A percentile compares a stretch with the other conserved stretches of the same genome.
Conservation (phyloP, 2,329 filamentous ascomycete genomes). For the Raffaelea albimanens region DNA sequence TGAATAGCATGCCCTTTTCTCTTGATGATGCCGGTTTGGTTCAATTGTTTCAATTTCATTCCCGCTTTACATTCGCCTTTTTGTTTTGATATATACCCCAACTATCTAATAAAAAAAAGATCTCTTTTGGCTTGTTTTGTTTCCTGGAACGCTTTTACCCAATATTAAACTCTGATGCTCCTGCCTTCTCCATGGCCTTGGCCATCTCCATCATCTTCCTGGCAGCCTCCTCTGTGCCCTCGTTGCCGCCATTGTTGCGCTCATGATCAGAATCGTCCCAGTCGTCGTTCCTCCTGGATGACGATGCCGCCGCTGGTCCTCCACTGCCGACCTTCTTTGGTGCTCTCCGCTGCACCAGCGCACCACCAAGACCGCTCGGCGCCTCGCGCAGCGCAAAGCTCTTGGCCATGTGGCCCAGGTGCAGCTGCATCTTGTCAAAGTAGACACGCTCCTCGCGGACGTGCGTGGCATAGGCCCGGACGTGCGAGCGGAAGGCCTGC, state of each 20-base stretch:
- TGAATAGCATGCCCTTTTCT: too few species aligned
- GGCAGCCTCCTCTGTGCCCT: constrained; percentile 46
- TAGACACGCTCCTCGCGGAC: constrained; percentile 60
- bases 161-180: constrained; percentile 16
- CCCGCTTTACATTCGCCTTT: too few species aligned
- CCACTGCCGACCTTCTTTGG: constrained; percentile 20
- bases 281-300: constrained; percentile 13
- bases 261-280: constrained; percentile 30
- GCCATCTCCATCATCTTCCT: constrained; percentile 37
- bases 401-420: constrained; percentile 89
- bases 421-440: constrained; percentile 86
- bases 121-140: too few species aligned
- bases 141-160: too few species aligned
- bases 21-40: too few species aligned
- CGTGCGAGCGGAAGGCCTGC: constrained; percentile 81
- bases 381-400: constrained; percentile 84
- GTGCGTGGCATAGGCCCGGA: constrained; percentile 92
- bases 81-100: too few species aligned
- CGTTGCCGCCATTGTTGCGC: too few species aligned
- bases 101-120: too few species aligned
- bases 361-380: constrained; percentile 68
- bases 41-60: too few species aligned
- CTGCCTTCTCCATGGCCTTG: constrained; percentile 14
- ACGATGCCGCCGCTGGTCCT: constrained; percentile 18
- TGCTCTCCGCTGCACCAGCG: constrained; percentile 35